These are phyloP conservation scores for Mycosphaerella sp. DNA, from an alignment of 2,329 filamentous ascomycete species.

Conservation along the genomic window DNA sequence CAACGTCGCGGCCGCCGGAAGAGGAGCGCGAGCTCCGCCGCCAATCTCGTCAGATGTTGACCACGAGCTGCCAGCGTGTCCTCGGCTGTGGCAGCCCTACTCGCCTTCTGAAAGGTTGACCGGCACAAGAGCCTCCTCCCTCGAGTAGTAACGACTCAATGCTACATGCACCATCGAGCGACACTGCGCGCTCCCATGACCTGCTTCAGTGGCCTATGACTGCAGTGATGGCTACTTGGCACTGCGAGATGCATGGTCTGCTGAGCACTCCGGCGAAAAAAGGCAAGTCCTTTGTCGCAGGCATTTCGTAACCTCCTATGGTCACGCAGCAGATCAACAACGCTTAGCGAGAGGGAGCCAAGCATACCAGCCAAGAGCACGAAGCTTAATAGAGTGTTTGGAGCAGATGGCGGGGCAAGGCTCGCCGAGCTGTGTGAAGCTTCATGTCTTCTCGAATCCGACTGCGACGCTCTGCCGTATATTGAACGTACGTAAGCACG, in stretches of 20 bases:
- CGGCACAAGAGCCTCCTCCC: constrained; percentile 1
- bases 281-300: background rate
- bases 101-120: constrained; percentile 1
- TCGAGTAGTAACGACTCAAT: constrained; percentile 2
- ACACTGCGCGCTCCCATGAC: constrained; percentile 8
- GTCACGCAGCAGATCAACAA: constrained; percentile 6
- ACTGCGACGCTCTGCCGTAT: background rate
- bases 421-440: background rate
- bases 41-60: background rate
- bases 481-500: background rate
- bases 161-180: background rate
- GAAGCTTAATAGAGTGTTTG: background rate
- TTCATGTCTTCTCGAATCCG: background rate
- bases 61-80: background rate
- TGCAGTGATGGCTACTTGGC: background rate
- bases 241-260: background rate
- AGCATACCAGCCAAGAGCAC: constrained; percentile 3
- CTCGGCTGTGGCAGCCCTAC: background rate
- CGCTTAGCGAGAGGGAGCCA: constrained; percentile 2
- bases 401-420: constrained; percentile 1
- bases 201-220: background rate
- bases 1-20: background rate
- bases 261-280: constrained; percentile 6
- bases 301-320: background rate
- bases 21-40: background rate